phyloP scores from a whole-genome alignment of 805 yeast genomes.

The Pichia nanzhaoensis region DNA sequence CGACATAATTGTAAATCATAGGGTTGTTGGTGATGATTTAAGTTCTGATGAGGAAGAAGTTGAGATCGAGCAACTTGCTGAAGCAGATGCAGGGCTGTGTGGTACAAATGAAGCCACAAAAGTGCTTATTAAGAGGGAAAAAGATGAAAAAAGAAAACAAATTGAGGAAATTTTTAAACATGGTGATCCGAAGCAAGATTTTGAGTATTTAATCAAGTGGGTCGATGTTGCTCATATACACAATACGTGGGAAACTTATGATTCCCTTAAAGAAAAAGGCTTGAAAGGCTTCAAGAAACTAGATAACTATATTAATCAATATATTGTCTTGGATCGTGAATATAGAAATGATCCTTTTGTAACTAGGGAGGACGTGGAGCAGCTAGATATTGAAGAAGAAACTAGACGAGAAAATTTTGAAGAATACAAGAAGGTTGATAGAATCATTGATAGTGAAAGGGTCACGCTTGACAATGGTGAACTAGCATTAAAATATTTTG shows the following conservation, averaged over 20 bases:
- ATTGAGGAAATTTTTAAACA: slow-evolving; percentile 20
- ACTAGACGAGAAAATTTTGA: slow-evolving; percentile 74
- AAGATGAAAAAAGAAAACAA: slow-evolving; percentile 17
- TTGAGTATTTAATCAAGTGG: slow-evolving; percentile 75
- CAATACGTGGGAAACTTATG: slow-evolving; percentile 86
- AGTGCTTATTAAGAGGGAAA: slow-evolving; percentile 32
- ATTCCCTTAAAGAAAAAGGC: slow-evolving; percentile 35
- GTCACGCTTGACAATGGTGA: slow-evolving; percentile 52
- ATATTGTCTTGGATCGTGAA: slow-evolving; percentile 64
- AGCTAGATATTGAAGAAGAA: slow-evolving; percentile 87
- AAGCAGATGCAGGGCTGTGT: background rate
- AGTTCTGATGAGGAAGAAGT: slow-evolving; percentile 13
- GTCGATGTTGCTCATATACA: slow-evolving; percentile 80
- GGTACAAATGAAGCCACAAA: slow-evolving; percentile 9
- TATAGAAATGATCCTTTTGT: slow-evolving; percentile 73
- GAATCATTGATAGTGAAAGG: slow-evolving; percentile 84
- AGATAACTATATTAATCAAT: slow-evolving; percentile 83
- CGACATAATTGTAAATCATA: slow-evolving; percentile 47
- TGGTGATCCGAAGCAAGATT: slow-evolving; percentile 50
- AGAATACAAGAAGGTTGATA: slow-evolving; percentile 80
- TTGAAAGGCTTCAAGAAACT: slow-evolving; percentile 75
- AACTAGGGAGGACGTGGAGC: slow-evolving; percentile 87
- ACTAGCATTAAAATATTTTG: slow-evolving; percentile 69
- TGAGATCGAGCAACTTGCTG: slow-evolving; percentile 1
- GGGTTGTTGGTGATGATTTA: slow-evolving; percentile 32